Base-by-base conservation (phyloP, 139 green algal genomes). In the Pedinophyceae sp. region DNA sequence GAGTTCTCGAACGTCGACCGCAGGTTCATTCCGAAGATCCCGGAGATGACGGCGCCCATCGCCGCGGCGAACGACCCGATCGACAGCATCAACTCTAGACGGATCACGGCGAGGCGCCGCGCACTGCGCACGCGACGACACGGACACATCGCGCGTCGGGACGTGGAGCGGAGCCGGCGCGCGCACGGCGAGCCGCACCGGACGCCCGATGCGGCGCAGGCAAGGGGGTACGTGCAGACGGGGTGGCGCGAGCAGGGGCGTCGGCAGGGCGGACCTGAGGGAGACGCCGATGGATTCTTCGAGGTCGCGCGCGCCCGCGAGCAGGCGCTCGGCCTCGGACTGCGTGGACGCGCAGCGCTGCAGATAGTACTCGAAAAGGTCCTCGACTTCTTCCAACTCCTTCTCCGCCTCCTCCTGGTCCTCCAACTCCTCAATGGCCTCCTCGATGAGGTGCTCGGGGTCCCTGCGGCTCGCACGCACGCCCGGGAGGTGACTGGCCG, bases 311-410 rank as follows among this genome's bases (percentile, higher is more conserved):
- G 83, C 82, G 22, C 83, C 83, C 39, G 73, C 75, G 30, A 89
- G 61, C 58, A 88, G 70, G 27, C 71, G 49, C 59, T 69, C 68
- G 3, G 63, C 58, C 50, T 75, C 61, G 19, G 40, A 60, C 68
- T 87, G 76, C 17, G 76, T 79, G n/a, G 67, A 77, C 13, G 67
- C 68, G 6, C 79, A 72, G 10, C 85, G 65, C 72, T 95, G 86
- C 62, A 92, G 67, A 72, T 95, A 95, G 62, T 93, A 95, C 70
- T 95, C 86, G 22, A 94, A 67, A 48, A 95, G 59, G 70, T 95
- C 86, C 62, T 95, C 86, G 27, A 89, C 80, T 64, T 86, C 72
- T 52, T 78, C 64, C 53, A 77, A 30, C 59, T 75, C 69, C 18
- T 52, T 49, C 56, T 79, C 74, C 52, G 75, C 68, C 51, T 83